Conservation (phyloP, 129 eudicot species). For the Artemisia annua region DNA sequence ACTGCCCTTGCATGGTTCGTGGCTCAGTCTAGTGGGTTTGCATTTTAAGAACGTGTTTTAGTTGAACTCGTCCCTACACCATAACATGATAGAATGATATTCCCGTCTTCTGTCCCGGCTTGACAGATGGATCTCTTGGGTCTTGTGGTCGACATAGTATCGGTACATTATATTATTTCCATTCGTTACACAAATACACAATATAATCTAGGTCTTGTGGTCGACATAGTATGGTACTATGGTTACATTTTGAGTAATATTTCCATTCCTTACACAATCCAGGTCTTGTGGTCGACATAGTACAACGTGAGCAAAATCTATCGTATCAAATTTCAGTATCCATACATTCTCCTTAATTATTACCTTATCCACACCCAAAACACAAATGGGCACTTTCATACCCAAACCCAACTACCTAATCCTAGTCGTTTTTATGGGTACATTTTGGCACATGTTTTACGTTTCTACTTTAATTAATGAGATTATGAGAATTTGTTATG, state of each 20-base stretch:
- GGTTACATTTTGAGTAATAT: constrained; percentile 23
- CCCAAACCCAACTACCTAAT: too few species aligned
- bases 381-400: too few species aligned
- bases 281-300: constrained; percentile 75
- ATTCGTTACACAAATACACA: too few species aligned
- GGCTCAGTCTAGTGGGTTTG: neutral
- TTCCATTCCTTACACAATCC: constrained; percentile 76
- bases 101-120: constrained; percentile 74
- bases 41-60: neutral
- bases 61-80: constrained; percentile 3
- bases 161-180: too few species aligned
- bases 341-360: too few species aligned
- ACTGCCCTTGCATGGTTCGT: neutral
- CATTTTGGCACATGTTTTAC: too few species aligned
- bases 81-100: constrained; percentile 50
- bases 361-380: too few species aligned
- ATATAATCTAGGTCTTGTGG: too few species aligned
- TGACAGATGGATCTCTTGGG: constrained; percentile 30
- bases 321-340: neutral
- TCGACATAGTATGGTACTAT: constrained; percentile 73
- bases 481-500: too few species aligned
- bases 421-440: too few species aligned
- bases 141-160: too few species aligned
- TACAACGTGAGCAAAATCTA: constrained; percentile 52
- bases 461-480: too few species aligned